Conservation (phyloP, 495 filamentous ascomycete species). For the Pyrenula massariospora region DNA sequence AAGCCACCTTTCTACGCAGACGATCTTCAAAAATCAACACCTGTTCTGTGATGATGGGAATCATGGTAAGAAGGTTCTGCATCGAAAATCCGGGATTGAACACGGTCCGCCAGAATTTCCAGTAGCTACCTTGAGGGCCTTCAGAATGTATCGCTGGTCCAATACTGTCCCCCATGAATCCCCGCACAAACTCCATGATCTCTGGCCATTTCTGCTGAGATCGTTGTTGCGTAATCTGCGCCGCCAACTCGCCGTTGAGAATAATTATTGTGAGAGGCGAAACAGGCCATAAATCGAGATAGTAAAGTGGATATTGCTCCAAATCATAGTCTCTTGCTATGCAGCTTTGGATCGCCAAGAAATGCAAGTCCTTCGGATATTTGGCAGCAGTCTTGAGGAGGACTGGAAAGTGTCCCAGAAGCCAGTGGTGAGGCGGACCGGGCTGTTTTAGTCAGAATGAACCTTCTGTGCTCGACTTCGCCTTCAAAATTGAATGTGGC, state of each 20-base stretch:
- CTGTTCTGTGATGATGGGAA: slow-evolving; percentile 29
- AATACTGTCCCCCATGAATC: slow-evolving; percentile 3
- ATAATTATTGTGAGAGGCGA: slow-evolving; percentile 5
- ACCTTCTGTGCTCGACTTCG: background rate
- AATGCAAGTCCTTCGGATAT: background rate
- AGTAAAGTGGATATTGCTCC: slow-evolving; percentile 11
- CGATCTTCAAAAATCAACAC: slow-evolving; percentile 17
- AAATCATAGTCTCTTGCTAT: slow-evolving; percentile 5
- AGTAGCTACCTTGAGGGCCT: slow-evolving; percentile 8
- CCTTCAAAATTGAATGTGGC: slow-evolving; percentile 2
- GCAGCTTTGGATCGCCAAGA: background rate
- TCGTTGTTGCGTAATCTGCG: slow-evolving; percentile 4
- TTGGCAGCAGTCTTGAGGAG: background rate
- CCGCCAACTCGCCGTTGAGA: slow-evolving; percentile 4
- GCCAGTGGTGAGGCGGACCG: background rate
- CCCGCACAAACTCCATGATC: slow-evolving; percentile 2
- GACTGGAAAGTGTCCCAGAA: background rate
- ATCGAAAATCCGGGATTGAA: slow-evolving; percentile 36
- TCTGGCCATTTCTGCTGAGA: slow-evolving; percentile 4
- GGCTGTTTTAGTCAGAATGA: background rate
- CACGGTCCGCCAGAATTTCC: slow-evolving; percentile 26
- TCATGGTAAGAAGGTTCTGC: slow-evolving; percentile 24
- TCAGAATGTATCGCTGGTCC: slow-evolving; percentile 4
- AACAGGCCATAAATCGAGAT: slow-evolving; percentile 12
- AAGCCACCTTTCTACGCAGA: slow-evolving; percentile 15